phyloP scores from a whole-genome alignment of 495 filamentous ascomycete genomes.

The Penicillium arizonense region DNA sequence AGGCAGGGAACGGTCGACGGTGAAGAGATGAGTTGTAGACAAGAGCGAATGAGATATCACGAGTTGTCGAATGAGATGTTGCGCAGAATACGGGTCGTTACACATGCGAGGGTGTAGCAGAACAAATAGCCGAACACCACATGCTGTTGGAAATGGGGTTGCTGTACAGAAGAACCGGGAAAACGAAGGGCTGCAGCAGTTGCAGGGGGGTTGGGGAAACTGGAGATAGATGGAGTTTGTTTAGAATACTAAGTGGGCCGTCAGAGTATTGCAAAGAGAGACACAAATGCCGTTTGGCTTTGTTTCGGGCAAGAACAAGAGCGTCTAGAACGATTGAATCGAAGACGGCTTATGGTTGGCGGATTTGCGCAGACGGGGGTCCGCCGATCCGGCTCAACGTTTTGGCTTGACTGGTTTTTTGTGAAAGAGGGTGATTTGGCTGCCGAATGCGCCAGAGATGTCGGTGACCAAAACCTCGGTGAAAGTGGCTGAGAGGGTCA shows the following conservation, averaged over 20 bases:
- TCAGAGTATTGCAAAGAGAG: slow-evolving; percentile 19
- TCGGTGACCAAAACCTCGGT: slow-evolving; percentile 31
- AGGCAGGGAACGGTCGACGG: slow-evolving; percentile 20
- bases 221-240: slow-evolving; percentile 12
- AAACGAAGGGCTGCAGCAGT: slow-evolving; percentile 14
- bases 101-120: slow-evolving; percentile 30
- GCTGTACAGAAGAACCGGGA: slow-evolving; percentile 8
- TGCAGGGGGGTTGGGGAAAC: slow-evolving; percentile 14
- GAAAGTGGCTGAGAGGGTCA: slow-evolving; percentile 27
- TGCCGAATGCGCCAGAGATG: slow-evolving; percentile 23
- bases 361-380: slow-evolving; percentile 18
- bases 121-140: slow-evolving; percentile 43
- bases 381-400: slow-evolving; percentile 33
- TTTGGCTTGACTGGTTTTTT: slow-evolving; percentile 26
- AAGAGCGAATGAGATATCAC: slow-evolving; percentile 18
- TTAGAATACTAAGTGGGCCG: slow-evolving; percentile 13
- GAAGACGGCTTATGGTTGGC: slow-evolving; percentile 23
- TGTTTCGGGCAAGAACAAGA: slow-evolving; percentile 23
- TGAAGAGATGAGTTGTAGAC: slow-evolving; percentile 19
- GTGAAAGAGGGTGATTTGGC: slow-evolving; percentile 14
- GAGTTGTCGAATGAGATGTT: slow-evolving; percentile 19
- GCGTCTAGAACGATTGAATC: slow-evolving; percentile 37
- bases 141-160: slow-evolving; percentile 31
- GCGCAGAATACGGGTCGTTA: slow-evolving; percentile 37
- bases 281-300: slow-evolving; percentile 22